Percentiles rank a stretch among this genome's conserved stretches.
phyloP scores from a whole-genome alignment of 2,329 filamentous ascomycete species.

The Ophiocordyceps camponoti-rufipedis region DNA sequence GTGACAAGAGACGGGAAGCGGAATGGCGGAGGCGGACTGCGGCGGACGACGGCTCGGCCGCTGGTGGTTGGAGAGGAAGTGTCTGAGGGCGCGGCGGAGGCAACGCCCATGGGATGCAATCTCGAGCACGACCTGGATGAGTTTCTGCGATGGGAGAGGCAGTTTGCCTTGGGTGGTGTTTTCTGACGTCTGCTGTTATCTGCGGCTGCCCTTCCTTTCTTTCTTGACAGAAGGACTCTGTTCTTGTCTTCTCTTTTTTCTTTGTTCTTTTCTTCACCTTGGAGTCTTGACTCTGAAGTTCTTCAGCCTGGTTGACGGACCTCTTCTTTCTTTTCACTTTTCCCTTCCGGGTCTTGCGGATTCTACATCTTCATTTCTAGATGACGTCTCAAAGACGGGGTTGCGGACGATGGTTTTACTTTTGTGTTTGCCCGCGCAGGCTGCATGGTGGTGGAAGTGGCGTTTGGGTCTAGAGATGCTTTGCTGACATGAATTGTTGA shows the following conservation, averaged over 20 bases:
- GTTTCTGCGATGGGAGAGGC: conserved; percentile 37
- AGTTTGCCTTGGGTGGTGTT: conserved; percentile 22
- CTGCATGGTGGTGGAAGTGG: too few relatives aligned
- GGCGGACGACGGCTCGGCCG: conserved; percentile 17
- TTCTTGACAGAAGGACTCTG: neutral
- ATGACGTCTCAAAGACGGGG: too few relatives aligned
- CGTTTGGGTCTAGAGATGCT: too few relatives aligned
- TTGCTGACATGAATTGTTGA: too few relatives aligned
- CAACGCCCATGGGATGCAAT: conserved; percentile 42
- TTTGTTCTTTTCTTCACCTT: neutral
- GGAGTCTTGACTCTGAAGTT: neutral
- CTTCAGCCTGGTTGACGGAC: neutral
- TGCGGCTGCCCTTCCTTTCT: neutral
- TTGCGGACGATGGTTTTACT: too few relatives aligned
- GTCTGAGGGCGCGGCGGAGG: conserved; percentile 8
- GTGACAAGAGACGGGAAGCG: neutral
- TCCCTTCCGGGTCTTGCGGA: too few relatives aligned
- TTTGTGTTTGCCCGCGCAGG: too few relatives aligned
- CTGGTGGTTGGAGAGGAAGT: conserved; percentile 22
- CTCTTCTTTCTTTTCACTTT: too few relatives aligned
- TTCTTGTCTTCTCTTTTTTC: neutral
- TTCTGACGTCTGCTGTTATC: conserved; percentile 5
- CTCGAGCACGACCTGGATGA: conserved; percentile 39
- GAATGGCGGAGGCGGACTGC: neutral
- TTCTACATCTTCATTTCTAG: too few relatives aligned